Base-by-base conservation (phyloP, 306 rosid genomes). In the Citrullus colocynthis region DNA sequence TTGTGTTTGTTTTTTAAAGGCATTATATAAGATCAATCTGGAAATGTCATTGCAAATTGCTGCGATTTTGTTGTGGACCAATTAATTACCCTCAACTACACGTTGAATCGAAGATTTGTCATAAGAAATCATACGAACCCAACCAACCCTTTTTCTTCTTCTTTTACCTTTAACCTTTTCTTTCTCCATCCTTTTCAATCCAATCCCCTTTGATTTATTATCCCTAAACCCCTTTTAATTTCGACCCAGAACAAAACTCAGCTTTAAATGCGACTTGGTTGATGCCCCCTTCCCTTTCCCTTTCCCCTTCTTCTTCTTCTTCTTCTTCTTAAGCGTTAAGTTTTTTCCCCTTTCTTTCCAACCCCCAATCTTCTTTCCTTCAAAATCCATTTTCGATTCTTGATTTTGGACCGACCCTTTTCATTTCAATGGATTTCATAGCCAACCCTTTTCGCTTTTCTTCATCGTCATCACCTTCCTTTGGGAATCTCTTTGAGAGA, bases 241-340 rank as follows among this genome's bases (percentile, higher is more conserved):
- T 69, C 32, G 17, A 69, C 34, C 55, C 17, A 42, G 0, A 65
- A 37, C 2, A 9, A 37, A 41, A 2, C 74, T n/a, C 32, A 82
- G 93, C 97, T 79, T 89, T 95, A 87, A 90, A 92, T 95, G 98
- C 87, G 86, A 87, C 89, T 87, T 90, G 93, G 97, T 92, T 84
- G 96, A 87, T 83, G 80, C 60, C 82, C 28, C 28, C 28, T 24
- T 24, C 28, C 28, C 80, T 85, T 67, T 82, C 87, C 74, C 57
- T 67, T 80, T 30, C 42, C 63, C 86, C 77, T 77, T 48, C 54
- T 48, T 48, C 17, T 45, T 10, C 57, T 61, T 80, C 87, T 81
- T 74, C 58, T 63, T 76, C 85, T 52, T 81, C 96, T 90, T 90
- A 28, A 54, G 79, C 73, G 81, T 86, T 79, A 87, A 91, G 92